Conservation (phyloP, 164 flowering plant genomes). For the Macadamia tetraphylla region DNA sequence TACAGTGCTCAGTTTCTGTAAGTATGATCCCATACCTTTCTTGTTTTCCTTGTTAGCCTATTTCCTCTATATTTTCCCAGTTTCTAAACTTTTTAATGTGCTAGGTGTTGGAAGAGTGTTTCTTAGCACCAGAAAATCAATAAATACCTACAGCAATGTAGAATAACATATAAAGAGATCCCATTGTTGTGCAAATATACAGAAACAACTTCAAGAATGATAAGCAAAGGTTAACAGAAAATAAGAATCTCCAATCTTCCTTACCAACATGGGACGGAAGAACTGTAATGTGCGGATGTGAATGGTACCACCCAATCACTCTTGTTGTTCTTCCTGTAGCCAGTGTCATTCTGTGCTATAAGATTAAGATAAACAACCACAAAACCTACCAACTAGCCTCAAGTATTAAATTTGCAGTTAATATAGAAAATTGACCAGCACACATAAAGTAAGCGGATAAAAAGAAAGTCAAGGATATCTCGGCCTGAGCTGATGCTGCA, state of each 20-base stretch:
- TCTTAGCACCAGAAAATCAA: neutral
- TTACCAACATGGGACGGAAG: conserved; percentile 97
- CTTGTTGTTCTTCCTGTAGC: conserved; percentile 82
- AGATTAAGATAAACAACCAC: conserved; percentile 34
- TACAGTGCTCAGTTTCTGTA: neutral
- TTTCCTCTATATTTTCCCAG: neutral
- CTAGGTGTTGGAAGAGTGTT: no score
- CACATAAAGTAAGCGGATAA: neutral
- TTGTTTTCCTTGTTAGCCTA: neutral
- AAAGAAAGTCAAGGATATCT: conserved; percentile 64
- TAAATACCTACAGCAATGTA: neutral
- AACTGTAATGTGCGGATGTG: conserved; percentile 97
- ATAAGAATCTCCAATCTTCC: conserved; percentile 15
- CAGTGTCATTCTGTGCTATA: conserved; percentile 73
- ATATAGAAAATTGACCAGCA: neutral
- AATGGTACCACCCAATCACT: conserved; percentile 99
- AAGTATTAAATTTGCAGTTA: neutral
- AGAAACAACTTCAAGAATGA: conserved; percentile 4
- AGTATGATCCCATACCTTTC: neutral
- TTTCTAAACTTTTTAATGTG: no score
- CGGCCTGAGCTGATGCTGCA: conserved; percentile 96
- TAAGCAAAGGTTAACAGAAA: neutral
- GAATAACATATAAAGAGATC: neutral
- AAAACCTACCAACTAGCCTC: neutral
- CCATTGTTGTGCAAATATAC: neutral